Base-by-base conservation (phyloP, 257 asterid species). In the Solanum arcanum region DNA sequence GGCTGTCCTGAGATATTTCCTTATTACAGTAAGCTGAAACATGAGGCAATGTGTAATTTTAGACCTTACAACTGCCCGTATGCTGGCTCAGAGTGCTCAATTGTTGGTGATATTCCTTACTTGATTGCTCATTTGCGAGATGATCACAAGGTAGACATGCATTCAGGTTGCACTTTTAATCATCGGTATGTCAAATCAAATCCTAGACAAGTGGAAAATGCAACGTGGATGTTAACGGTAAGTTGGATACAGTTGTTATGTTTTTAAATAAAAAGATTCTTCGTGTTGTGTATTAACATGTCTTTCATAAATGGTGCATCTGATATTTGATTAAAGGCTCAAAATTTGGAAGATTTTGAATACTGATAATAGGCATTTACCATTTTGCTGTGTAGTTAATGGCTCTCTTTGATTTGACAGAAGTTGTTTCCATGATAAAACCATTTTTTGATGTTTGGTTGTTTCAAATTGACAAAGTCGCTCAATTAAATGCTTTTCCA, bases 221-320 rank as follows among this genome's bases (percentile, higher is more conserved):
- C 93, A 59, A 92, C 94, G 5, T 93, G 95, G 95, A 93, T 91
- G 95, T 90, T 93, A 69, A 93, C 94, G 41, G 94, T 93, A 83
- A 87, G 94, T 87, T 62, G 80, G 59, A 75, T 75, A 20, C 81
- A 73, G 13, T 23, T 23, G 18, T 74, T 73, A 73, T 73, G 49
- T 39, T 49, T 41, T 75, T 6, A 75, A 74, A 23, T 73, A 41
- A 75, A 23, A 23, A 21, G 12, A 39, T 23, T 12, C 1, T 73
- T 5, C 7, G 7, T 73, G 20, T 6, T 12, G 46, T 6, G 21
- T 49, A 49, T 49, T 2, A 49, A 49, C 59, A 49, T 49, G 21
- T 49, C 59, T 21, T 49, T 49, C 21, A 2, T 14, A 49, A 49
- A 49, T 21, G 15, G 21, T 15, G 59, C 59, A 49, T 15, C 59